phyloP scores from a whole-genome alignment of 2,329 filamentous ascomycete species.

The Epichloe hybrida region DNA sequence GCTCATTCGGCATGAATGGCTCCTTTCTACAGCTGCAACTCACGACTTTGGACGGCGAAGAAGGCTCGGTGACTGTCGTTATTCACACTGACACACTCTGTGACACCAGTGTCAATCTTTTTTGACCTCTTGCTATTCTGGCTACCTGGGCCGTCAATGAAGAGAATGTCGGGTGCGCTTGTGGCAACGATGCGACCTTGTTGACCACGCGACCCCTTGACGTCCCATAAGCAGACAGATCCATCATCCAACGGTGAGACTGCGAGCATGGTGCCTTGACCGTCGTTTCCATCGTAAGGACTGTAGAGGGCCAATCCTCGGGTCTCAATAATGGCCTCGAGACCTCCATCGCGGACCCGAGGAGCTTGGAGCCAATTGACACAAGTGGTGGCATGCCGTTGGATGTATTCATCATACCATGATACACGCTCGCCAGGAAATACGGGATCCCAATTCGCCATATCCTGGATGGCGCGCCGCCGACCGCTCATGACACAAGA shows the following conservation, averaged over 20 bases:
- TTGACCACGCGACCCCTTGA: slow-evolving; percentile 39
- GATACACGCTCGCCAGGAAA: slow-evolving; percentile 58
- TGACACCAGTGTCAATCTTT: slow-evolving; percentile 57
- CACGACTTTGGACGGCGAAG: slow-evolving; percentile 63
- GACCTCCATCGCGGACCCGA: slow-evolving; percentile 24
- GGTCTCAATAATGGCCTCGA: slow-evolving; percentile 45
- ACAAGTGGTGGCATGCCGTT: slow-evolving; percentile 60
- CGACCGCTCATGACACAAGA: not conserved
- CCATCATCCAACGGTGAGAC: slow-evolving; percentile 76
- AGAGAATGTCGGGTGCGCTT: slow-evolving; percentile 55
- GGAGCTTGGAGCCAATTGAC: slow-evolving; percentile 67
- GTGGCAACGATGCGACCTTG: slow-evolving; percentile 51
- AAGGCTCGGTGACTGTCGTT: slow-evolving; percentile 54
- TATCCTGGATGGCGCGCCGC: slow-evolving; percentile 31
- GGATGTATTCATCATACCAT: slow-evolving; percentile 85
- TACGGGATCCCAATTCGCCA: slow-evolving; percentile 73
- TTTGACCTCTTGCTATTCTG: slow-evolving; percentile 38
- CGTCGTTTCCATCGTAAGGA: slow-evolving; percentile 35
- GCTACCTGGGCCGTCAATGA: slow-evolving; percentile 34
- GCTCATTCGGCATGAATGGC: too few relatives aligned
- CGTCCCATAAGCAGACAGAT: slow-evolving; percentile 77
- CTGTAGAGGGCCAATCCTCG: slow-evolving; percentile 59
- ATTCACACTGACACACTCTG: slow-evolving; percentile 75
- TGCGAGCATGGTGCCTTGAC: slow-evolving; percentile 35
- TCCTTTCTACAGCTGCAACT: slow-evolving; percentile 15